Evolutionary conservation across 805 yeast species (phyloP).

Genomic region (Ascoidea asiatica): DNA sequence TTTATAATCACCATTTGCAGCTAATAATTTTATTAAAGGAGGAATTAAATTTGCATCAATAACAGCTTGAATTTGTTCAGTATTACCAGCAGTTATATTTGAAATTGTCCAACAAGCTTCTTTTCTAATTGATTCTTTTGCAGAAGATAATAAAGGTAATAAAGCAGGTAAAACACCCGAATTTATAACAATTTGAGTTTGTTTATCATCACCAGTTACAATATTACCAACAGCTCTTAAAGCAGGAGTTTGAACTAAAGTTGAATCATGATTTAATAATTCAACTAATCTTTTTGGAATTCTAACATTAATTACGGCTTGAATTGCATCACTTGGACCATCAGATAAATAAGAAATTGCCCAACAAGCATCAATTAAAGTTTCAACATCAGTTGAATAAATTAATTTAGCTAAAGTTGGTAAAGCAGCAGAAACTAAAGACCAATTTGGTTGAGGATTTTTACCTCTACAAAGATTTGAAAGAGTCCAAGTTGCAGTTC

Average conservation of each 20-base stretch:
- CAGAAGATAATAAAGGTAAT: constrained; percentile 63
- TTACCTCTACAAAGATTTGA: constrained; percentile 95
- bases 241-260: constrained; percentile 91
- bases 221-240: constrained; percentile 95
- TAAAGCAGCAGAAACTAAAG: constrained; percentile 67
- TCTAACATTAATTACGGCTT: constrained; percentile 92
- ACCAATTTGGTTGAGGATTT: constrained; percentile 94
- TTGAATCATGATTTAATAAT: constrained; percentile 69
- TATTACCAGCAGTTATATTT: constrained; percentile 94
- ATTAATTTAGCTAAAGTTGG: constrained; percentile 88
- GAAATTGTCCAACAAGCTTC: constrained; percentile 99
- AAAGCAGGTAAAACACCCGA: constrained; percentile 84
- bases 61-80: constrained; percentile 93
- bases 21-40: constrained; percentile 67
- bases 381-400: constrained; percentile 83
- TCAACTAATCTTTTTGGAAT: constrained; percentile 92
- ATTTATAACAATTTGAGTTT: constrained; percentile 90
- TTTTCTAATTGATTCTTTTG: constrained; percentile 86
- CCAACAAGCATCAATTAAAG: constrained; percentile 97
- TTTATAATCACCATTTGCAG: constrained; percentile 77
- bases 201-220: constrained; percentile 92
- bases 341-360: constrained; percentile 91
- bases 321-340: constrained; percentile 86
- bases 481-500: constrained; percentile 98
- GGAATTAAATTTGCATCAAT: constrained; percentile 91